Evolutionary conservation across 805 yeast species (phyloP).

Genomic region (Wickerhamiella bombiphila): DNA sequence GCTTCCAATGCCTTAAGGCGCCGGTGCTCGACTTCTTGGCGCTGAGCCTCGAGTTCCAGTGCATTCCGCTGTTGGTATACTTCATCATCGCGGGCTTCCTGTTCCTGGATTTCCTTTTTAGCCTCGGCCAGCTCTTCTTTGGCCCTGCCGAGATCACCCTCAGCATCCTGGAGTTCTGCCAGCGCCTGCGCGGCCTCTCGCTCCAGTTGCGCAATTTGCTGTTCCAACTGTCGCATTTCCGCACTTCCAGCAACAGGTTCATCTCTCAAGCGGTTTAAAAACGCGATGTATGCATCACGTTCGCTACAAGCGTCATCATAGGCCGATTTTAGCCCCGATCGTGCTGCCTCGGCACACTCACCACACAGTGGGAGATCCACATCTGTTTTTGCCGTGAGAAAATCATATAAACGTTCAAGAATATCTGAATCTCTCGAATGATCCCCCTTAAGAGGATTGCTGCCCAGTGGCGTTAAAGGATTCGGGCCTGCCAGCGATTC

Average conservation of each 20-base stretch:
- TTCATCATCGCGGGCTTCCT: constrained; percentile 30
- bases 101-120: constrained; percentile 19
- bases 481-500: constrained; percentile 16
- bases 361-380: constrained; percentile 77
- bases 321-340: constrained; percentile 49
- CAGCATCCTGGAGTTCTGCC: constrained; percentile 26
- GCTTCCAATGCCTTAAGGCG: constrained; percentile 51
- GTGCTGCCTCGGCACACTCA: constrained; percentile 61
- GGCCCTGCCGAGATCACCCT: constrained; percentile 23
- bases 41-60: constrained; percentile 37
- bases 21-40: constrained; percentile 41
- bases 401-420: constrained; percentile 52
- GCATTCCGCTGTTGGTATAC: constrained; percentile 39
- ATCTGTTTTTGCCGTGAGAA: constrained; percentile 56
- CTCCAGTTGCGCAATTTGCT: constrained; percentile 34
- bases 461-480: constrained; percentile 7
- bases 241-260: constrained; percentile 34
- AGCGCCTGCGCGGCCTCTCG: constrained; percentile 23
- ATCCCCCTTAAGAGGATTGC: neutral
- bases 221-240: constrained; percentile 33
- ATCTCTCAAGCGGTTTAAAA: constrained; percentile 51
- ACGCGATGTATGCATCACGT: constrained; percentile 61
- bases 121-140: constrained; percentile 32
- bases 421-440: constrained; percentile 11
- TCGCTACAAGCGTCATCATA: constrained; percentile 64